Evolutionary conservation across 202 grass and related monocot genomes (phyloP).

Genomic region (Zizania palustris): DNA sequence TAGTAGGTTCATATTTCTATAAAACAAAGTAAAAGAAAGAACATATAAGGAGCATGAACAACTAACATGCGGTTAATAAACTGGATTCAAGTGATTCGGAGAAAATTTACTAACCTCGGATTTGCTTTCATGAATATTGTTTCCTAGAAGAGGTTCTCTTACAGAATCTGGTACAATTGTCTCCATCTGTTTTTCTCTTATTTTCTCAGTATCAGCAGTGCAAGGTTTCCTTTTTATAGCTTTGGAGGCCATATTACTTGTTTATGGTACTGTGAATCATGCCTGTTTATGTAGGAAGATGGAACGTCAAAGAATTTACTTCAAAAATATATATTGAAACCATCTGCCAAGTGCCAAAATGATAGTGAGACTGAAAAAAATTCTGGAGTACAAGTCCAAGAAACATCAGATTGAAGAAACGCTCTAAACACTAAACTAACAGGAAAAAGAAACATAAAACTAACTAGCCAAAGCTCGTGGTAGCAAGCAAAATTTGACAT

Average conservation of each 20-base stretch:
- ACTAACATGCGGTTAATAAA: background rate
- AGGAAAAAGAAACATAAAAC: background rate
- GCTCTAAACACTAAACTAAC: background rate
- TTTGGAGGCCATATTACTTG: constrained; percentile 41
- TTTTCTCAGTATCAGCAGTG: constrained; percentile 19
- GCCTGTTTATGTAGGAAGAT: constrained; percentile 1
- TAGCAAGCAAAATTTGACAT: background rate
- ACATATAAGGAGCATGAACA: background rate
- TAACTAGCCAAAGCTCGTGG: background rate
- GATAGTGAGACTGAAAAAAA: background rate
- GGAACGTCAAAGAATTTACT: background rate
- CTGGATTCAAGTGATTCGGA: background rate
- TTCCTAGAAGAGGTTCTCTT: constrained; percentile 49
- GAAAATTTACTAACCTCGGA: constrained; percentile 25
- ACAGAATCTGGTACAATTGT: constrained; percentile 10
- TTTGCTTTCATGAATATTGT: constrained; percentile 21
- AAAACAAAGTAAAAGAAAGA: constrained; percentile 20
- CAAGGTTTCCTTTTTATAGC: constrained; percentile 30
- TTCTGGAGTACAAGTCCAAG: background rate
- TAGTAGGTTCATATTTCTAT: constrained; percentile 37
- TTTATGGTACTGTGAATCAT: constrained; percentile 19
- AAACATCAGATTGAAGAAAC: background rate
- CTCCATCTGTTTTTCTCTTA: constrained; percentile 26
- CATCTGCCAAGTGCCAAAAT: background rate
- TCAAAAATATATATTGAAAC: background rate